phyloP scores from a whole-genome alignment of 2,329 filamentous ascomycete species.

The Knoxdaviesia proteae region DNA sequence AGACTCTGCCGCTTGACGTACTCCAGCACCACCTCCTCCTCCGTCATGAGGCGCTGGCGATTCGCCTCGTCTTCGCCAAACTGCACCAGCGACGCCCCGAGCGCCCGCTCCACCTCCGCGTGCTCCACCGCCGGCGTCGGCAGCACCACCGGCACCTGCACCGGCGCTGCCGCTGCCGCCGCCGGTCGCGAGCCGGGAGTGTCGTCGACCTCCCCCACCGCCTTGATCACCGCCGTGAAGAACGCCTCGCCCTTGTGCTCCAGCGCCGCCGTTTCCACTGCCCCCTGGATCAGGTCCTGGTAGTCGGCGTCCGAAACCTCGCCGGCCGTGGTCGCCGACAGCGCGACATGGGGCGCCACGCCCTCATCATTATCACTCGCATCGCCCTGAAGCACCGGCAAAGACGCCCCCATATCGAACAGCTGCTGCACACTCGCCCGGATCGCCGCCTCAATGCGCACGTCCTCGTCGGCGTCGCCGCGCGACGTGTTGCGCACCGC shows the following conservation, averaged over 20 bases:
- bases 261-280: too few relatives aligned
- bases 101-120: constrained; percentile 22
- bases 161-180: too few relatives aligned
- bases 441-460: constrained; percentile 51
- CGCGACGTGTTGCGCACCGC: constrained; percentile 51
- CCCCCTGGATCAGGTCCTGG: constrained; percentile 32
- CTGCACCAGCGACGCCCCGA: constrained; percentile 24
- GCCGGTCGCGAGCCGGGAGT: too few relatives aligned
- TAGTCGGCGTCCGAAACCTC: constrained; percentile 36
- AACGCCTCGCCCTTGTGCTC: too few relatives aligned
- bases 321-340: constrained; percentile 15
- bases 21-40: constrained; percentile 56
- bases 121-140: constrained; percentile 14
- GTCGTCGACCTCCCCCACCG: too few relatives aligned
- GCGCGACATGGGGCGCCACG: too few relatives aligned
- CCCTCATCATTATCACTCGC: not conserved
- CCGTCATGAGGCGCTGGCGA: constrained; percentile 24
- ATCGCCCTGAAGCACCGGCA: constrained; percentile 3
- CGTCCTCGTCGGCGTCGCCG: constrained; percentile 50
- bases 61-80: constrained; percentile 22
- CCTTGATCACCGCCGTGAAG: too few relatives aligned
- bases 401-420: constrained; percentile 8
- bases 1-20: constrained; percentile 62
- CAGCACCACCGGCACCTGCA: too few relatives aligned
- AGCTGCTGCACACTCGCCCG: constrained; percentile 46